Percentiles rank a stretch among this genome's conserved stretches.
These are phyloP conservation scores for Gregarina niphandrodes DNA, from an alignment of 169 alveolate genomes.

Conservation along the genomic window DNA sequence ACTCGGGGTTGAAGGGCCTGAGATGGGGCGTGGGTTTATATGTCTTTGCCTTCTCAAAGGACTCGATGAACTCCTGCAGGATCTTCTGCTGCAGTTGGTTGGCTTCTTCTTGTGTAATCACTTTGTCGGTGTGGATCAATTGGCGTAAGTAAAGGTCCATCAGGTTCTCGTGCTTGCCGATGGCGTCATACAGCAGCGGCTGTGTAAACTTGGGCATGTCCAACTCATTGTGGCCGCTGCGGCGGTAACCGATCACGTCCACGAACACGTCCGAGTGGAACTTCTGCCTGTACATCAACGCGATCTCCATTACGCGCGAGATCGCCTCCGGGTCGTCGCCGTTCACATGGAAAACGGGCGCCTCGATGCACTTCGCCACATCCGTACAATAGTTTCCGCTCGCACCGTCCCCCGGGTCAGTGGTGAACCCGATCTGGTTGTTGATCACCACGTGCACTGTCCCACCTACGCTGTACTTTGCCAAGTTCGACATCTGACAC, in stretches of 20 bases:
- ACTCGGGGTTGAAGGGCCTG: no score
- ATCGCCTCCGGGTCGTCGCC: slow-evolving; percentile 74
- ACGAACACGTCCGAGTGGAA: slow-evolving; percentile 61
- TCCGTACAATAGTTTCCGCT: slow-evolving; percentile 62
- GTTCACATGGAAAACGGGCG: slow-evolving; percentile 76
- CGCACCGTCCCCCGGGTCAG: slow-evolving; percentile 62
- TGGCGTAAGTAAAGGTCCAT: slow-evolving; percentile 39
- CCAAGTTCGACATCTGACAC: slow-evolving; percentile 56
- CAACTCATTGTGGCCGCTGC: slow-evolving; percentile 71
- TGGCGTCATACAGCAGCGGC: slow-evolving; percentile 60
- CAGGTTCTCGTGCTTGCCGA: slow-evolving; percentile 46
- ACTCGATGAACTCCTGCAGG: no score
- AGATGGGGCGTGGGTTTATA: no score
- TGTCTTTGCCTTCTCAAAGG: no score
- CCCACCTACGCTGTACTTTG: slow-evolving; percentile 63
- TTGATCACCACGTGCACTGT: slow-evolving; percentile 48
- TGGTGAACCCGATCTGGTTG: slow-evolving; percentile 79
- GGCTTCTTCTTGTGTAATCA: background rate
- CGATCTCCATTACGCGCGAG: slow-evolving; percentile 51
- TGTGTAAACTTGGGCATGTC: slow-evolving; percentile 81
- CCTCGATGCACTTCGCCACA: slow-evolving; percentile 59
- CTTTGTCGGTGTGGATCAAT: slow-evolving; percentile 28
- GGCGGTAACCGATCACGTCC: slow-evolving; percentile 68
- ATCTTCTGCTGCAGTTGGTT: no score
- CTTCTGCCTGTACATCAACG: slow-evolving; percentile 57